Conservation (phyloP, 2,329 filamentous ascomycete genomes). For the Cryphonectria parasitica region DNA sequence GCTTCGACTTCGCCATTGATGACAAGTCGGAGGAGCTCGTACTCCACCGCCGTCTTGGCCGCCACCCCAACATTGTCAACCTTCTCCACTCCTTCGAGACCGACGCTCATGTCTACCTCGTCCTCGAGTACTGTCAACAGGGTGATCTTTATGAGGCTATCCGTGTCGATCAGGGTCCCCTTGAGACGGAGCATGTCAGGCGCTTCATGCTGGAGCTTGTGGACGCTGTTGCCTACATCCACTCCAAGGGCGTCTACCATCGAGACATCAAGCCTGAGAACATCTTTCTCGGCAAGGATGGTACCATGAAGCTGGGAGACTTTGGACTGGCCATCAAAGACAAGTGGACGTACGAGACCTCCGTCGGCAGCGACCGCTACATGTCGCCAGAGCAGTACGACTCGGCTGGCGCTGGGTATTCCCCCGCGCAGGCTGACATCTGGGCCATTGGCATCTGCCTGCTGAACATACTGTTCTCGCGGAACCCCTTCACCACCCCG, state of each 20-base stretch:
- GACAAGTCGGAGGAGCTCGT: constrained; percentile 81
- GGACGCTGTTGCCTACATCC: constrained; percentile 86
- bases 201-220: constrained; percentile 97
- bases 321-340: constrained; percentile 92
- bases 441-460: constrained; percentile 98
- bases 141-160: constrained; percentile 98
- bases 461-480: constrained; percentile 93
- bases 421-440: constrained; percentile 88
- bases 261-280: constrained; percentile 99
- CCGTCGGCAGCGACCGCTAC: constrained; percentile 96
- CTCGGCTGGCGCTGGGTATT: constrained; percentile 84
- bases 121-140: constrained; percentile 92
- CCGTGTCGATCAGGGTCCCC: constrained; percentile 80
- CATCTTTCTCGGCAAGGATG: constrained; percentile 87
- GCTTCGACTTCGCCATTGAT: constrained; percentile 72
- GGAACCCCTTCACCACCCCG: constrained; percentile 92
- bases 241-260: constrained; percentile 89
- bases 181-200: constrained; percentile 95
- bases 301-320: constrained; percentile 94
- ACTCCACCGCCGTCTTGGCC: constrained; percentile 77
- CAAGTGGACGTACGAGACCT: constrained; percentile 87
- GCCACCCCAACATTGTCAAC: constrained; percentile 92
- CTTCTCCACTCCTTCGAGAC: constrained; percentile 91
- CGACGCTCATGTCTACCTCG: constrained; percentile 84
- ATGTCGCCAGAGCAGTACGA: constrained; percentile 99